Conservation (phyloP, 1,284 basidiomycete genomes). For the Athelia sp. region DNA sequence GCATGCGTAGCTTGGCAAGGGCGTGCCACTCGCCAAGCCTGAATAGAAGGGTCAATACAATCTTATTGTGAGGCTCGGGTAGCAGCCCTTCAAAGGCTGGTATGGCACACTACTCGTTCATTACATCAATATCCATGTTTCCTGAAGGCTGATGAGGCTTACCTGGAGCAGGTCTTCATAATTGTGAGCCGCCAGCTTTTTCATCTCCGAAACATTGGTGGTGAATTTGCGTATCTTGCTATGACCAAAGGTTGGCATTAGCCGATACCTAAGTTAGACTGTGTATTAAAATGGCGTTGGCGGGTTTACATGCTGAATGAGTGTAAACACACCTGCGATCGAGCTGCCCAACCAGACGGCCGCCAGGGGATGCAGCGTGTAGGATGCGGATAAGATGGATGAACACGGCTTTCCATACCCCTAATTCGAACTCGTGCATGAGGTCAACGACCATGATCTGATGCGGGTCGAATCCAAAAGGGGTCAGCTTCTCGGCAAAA, state of each 20-base stretch:
- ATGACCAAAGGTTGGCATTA: conserved; percentile 23
- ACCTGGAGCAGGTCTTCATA: conserved; percentile 34
- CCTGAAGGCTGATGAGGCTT: not conserved
- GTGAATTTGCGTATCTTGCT: conserved; percentile 26
- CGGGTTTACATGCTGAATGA: not conserved
- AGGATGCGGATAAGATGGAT: conserved; percentile 19
- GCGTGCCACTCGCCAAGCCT: conserved; percentile 26
- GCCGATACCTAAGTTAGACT: conserved; percentile 14
- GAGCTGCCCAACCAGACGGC: not conserved
- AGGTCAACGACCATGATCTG: conserved; percentile 14
- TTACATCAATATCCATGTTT: not conserved
- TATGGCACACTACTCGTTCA: conserved; percentile 25
- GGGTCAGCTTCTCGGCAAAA: not conserved
- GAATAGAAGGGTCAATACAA: conserved; percentile 23
- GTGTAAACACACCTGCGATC: conserved; percentile 8
- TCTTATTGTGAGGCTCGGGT: conserved; percentile 18
- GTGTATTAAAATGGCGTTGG: not conserved
- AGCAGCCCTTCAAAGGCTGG: conserved; percentile 32
- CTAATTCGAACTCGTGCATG: conserved; percentile 16
- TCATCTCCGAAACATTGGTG: conserved; percentile 27
- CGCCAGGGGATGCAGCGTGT: conserved; percentile 2
- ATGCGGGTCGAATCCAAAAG: conserved; percentile 5
- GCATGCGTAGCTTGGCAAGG: conserved; percentile 30
- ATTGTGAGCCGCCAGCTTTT: conserved; percentile 28
- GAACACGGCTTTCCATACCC: conserved; percentile 18